Conservation (phyloP, 192 early-diverging fungal species). For the Entomortierella chlamydospora region DNA sequence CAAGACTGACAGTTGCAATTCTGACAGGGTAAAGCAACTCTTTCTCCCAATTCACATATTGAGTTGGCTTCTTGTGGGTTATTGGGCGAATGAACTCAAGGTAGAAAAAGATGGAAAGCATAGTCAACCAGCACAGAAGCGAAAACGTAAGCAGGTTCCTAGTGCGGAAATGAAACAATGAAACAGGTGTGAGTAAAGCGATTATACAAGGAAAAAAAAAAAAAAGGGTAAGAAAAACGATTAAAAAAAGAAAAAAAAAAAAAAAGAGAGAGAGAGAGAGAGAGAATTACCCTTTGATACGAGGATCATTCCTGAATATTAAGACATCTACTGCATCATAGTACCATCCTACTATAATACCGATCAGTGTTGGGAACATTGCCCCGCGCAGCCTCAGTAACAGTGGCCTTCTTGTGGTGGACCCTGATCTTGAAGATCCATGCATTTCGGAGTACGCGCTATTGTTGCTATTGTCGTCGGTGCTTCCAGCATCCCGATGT, state of each 20-base stretch:
- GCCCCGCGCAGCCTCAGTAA: slow-evolving; percentile 30
- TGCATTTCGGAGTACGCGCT: not conserved
- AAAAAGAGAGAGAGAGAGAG: not conserved
- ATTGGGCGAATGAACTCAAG: slow-evolving; percentile 44
- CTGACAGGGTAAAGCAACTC: slow-evolving; percentile 37
- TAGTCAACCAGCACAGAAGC: slow-evolving; percentile 27
- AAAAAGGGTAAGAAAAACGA: not conserved
- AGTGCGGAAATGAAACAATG: not conserved
- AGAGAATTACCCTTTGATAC: slow-evolving; percentile 44
- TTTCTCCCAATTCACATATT: slow-evolving; percentile 49
- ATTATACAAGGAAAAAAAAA: not conserved
- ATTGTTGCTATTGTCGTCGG: not conserved
- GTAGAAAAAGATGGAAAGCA: slow-evolving; percentile 51
- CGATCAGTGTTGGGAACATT: slow-evolving; percentile 14
- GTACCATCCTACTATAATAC: slow-evolving; percentile 31
- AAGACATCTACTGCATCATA: slow-evolving; percentile 38
- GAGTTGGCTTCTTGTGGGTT: slow-evolving; percentile 25
- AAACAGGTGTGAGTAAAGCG: not conserved
- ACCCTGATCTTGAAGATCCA: slow-evolving; percentile 8
- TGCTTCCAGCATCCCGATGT: slow-evolving; percentile 27
- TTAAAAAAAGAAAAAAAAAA: not conserved
- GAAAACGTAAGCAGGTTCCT: slow-evolving; percentile 42
- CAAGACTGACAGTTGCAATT: slow-evolving; percentile 22
- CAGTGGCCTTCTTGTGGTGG: slow-evolving; percentile 7
- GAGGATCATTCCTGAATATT: slow-evolving; percentile 34